These are phyloP conservation scores for Carpinus viminea DNA, from an alignment of 306 rosid species.

Conservation along the genomic window DNA sequence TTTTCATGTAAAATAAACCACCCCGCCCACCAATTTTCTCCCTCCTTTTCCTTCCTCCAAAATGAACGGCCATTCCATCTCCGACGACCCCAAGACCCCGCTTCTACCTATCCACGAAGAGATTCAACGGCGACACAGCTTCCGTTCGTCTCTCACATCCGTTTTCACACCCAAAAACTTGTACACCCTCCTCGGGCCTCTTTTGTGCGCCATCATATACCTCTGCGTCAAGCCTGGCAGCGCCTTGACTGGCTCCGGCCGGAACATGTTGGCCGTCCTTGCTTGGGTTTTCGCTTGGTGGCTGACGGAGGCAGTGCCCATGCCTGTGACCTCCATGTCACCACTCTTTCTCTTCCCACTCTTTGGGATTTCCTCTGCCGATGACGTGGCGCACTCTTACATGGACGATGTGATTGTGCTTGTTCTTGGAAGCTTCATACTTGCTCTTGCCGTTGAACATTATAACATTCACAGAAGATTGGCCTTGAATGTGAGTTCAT, in stretches of 20 bases:
- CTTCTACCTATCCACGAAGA: conserved; percentile 56
- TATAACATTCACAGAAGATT: conserved; percentile 78
- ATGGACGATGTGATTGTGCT: conserved; percentile 83
- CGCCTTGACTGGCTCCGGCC: conserved; percentile 39
- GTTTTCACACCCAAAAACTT: conserved; percentile 40
- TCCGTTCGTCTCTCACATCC: conserved; percentile 23
- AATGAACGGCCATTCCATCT: conserved; percentile 32
- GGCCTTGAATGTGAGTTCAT: conserved; percentile 72
- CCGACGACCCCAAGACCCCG: conserved; percentile 54
- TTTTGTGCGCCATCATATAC: conserved; percentile 44
- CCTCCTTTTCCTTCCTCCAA: conserved; percentile 8
- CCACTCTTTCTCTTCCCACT: conserved; percentile 80
- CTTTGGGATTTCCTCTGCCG: conserved; percentile 70
- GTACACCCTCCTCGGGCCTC: conserved; percentile 58
- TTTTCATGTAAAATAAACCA: background rate
- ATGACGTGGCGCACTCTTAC: conserved; percentile 69
- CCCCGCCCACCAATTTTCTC: background rate
- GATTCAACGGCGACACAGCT: conserved; percentile 23
- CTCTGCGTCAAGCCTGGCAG: conserved; percentile 57
- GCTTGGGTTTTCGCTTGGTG: conserved; percentile 88
- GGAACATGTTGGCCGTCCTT: conserved; percentile 72
- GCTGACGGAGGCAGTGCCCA: conserved; percentile 85
- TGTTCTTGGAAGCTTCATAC: conserved; percentile 80
- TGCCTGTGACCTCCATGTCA: conserved; percentile 84
- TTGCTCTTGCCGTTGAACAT: conserved; percentile 91